These are phyloP conservation scores for Barnettozyma vustinii DNA, from an alignment of 805 yeast species.

Conservation along the genomic window DNA sequence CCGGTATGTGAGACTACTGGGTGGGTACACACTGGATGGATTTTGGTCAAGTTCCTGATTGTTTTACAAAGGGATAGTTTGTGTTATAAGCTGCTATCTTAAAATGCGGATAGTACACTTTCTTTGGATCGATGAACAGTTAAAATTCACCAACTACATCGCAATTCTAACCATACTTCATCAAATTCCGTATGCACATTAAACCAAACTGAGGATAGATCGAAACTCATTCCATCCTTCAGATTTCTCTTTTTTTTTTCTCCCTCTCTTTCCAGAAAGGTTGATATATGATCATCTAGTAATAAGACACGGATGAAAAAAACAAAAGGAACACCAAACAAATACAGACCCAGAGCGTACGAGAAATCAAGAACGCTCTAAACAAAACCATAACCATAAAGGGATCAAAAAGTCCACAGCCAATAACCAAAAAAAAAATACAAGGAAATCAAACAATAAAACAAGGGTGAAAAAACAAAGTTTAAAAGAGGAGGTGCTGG, in stretches of 20 bases:
- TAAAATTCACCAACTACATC: background rate
- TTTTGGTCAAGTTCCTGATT: too few relatives aligned
- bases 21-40: too few relatives aligned
- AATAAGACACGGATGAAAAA: background rate
- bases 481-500: background rate
- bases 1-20: too few relatives aligned
- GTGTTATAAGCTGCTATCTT: too few relatives aligned
- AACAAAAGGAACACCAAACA: background rate
- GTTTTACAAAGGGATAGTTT: too few relatives aligned
- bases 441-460: too few relatives aligned
- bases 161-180: background rate
- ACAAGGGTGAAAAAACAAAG: background rate
- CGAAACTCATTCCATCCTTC: background rate
- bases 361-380: background rate
- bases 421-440: too few relatives aligned
- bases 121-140: too few relatives aligned
- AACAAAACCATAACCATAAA: background rate
- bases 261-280: constrained; percentile 5
- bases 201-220: background rate
- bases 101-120: too few relatives aligned
- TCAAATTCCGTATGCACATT: background rate
- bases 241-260: background rate
- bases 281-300: background rate
- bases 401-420: background rate
- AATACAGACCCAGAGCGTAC: background rate